phyloP scores from a whole-genome alignment of 129 eudicot species.

The Artemisia annua region DNA sequence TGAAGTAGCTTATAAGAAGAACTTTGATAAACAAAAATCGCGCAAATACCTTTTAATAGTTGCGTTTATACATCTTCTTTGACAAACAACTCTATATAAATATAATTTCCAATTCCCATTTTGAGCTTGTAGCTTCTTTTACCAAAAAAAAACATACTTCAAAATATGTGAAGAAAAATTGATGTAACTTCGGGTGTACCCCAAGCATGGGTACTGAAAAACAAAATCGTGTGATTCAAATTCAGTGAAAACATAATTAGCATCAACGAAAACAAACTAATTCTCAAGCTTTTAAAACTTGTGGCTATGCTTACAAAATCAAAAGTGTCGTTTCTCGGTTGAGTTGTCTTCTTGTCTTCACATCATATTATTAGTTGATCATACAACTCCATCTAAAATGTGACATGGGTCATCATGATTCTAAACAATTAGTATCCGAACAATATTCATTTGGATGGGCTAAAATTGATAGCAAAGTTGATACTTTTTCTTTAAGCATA shows the following conservation, averaged over 20 bases:
- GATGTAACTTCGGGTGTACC: not conserved
- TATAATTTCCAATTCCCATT: no score
- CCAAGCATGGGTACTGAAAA: conserved; percentile 4
- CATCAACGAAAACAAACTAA: not conserved
- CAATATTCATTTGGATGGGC: conserved; percentile 17
- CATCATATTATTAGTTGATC: no score
- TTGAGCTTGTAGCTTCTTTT: not conserved
- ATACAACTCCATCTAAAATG: no score
- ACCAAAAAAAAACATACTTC: not conserved
- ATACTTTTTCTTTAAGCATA: not conserved
- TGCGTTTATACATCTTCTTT: not conserved
- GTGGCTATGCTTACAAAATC: not conserved
- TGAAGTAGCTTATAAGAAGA: no score
- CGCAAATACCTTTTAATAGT: not conserved
- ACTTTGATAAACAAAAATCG: not conserved
- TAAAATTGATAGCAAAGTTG: not conserved
- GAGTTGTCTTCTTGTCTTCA: not conserved
- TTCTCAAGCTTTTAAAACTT: not conserved
- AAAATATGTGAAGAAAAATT: not conserved
- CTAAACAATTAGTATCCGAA: not conserved
- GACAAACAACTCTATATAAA: no score
- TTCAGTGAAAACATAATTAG: not conserved
- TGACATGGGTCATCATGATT: conserved; percentile 6
- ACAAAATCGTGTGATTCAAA: not conserved
- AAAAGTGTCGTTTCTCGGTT: not conserved